Evolutionary conservation across 805 yeast species (phyloP).

Genomic region (Wickerhamomyces queroliae): DNA sequence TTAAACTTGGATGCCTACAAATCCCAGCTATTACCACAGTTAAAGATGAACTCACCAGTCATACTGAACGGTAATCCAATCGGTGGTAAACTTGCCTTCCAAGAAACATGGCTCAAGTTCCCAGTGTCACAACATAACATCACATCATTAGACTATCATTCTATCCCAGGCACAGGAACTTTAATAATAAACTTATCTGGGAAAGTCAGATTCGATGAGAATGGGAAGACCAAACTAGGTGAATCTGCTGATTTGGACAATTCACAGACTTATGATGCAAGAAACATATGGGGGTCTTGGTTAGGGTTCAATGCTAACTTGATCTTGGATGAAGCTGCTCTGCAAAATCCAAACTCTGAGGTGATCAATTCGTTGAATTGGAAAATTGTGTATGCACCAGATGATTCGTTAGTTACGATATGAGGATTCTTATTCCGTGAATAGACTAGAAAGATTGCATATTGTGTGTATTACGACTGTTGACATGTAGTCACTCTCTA

Average conservation of each 20-base stretch:
- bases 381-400: conserved; percentile 60
- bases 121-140: conserved; percentile 59
- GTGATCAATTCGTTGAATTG: conserved; percentile 58
- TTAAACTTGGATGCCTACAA: conserved; percentile 15
- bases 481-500: too few relatives aligned
- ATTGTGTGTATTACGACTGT: conserved; percentile 9
- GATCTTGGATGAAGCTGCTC: conserved; percentile 49
- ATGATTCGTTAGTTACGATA: conserved; percentile 32
- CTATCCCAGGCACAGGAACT: conserved; percentile 59
- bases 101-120: conserved; percentile 49
- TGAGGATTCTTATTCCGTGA: too few relatives aligned
- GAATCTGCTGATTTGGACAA: conserved; percentile 49
- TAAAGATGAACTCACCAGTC: conserved; percentile 46
- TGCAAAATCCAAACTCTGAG: conserved; percentile 33
- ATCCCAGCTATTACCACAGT: conserved; percentile 33
- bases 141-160: conserved; percentile 60
- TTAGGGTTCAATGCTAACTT: conserved; percentile 59
- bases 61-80: conserved; percentile 56
- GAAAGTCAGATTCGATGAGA: conserved; percentile 71
- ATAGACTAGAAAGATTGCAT: too few relatives aligned
- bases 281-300: conserved; percentile 65
- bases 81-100: conserved; percentile 45
- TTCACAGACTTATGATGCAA: conserved; percentile 15
- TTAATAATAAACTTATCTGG: conserved; percentile 43
- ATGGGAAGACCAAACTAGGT: conserved; percentile 62